phyloP scores from a whole-genome alignment of 1,139 yeast species.

The Saccharomyces pastorianus region DNA sequence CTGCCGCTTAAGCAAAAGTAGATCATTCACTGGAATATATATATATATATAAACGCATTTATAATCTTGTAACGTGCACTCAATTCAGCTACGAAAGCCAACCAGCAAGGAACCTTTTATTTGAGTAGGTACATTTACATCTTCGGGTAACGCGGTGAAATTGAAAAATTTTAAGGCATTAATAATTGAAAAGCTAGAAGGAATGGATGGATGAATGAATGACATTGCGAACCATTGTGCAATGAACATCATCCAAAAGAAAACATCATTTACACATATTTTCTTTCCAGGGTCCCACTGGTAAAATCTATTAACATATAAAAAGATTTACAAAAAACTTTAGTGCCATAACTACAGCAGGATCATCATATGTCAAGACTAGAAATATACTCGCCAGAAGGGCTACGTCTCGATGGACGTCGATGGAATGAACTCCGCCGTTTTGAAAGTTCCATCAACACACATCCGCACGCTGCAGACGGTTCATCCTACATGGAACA shows the following conservation, averaged over 20 bases:
- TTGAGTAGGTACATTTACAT: neutral
- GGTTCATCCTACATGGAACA: slow-evolving; percentile 91
- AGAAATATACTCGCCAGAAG: slow-evolving; percentile 91
- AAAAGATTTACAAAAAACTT: neutral
- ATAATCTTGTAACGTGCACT: neutral
- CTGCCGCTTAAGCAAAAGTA: too few relatives aligned
- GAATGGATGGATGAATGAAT: neutral
- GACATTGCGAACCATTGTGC: neutral
- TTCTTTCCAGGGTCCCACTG: neutral
- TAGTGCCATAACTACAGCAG: slow-evolving; percentile 12
- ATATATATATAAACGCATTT: too few relatives aligned
- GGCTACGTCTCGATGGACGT: slow-evolving; percentile 85
- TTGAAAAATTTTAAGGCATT: neutral
- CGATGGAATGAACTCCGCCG: slow-evolving; percentile 88
- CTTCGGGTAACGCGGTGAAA: neutral
- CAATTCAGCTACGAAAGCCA: neutral
- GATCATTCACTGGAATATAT: too few relatives aligned
- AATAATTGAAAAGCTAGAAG: neutral
- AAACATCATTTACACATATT: neutral
- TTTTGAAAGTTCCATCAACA: slow-evolving; percentile 71
- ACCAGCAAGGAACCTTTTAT: too few relatives aligned
- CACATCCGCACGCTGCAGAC: slow-evolving; percentile 83
- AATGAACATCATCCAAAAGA: neutral
- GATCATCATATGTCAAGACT: slow-evolving; percentile 45
- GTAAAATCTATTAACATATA: neutral